Base-by-base conservation (phyloP, 371 early-diverging fungal genomes). In the Mortierella sp. region DNA sequence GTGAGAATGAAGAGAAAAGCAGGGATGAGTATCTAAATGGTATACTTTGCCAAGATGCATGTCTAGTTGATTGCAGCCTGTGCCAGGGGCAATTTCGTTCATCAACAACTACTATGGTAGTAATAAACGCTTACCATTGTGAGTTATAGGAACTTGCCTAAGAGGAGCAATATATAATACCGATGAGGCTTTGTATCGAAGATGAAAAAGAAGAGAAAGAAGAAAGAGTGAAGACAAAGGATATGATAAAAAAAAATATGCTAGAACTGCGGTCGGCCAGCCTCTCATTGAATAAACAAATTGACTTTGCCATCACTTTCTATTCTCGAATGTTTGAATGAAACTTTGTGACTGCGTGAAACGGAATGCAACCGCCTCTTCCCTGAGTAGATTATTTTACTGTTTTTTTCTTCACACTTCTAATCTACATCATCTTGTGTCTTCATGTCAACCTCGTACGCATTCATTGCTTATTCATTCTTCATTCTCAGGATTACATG, bases 401-500 rank as follows among this genome's bases (percentile, higher is more conserved):
- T 12, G 10, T 43, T 4, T 47, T 15, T 31, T 47, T 22, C 40
- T 9, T 32, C 28, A 29, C 57, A 54, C 12, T 26, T 42, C 19
- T 32, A 6, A 32, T 19, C 57, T 8, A 19, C 3, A 13, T 45
- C 45, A 19, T 57, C 31, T 12, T 34, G 12, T 17, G 3, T 55
- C 64, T 5, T 42, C 66, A 66, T 66, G 66, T 57, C 66, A 19
- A 49, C 43, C 17, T 43, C 66, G 66, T 66, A 65, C 29, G 66
- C 56, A 13, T 10, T 19, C 22, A 53, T 12, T 53, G 53, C 15
- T 53, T 23, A 22, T 49, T 34, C 62, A 8, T 6, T 40, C 43
- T 31, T 17, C 57, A 31, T 19, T 45, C 19, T 19, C 13, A 45
- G 19, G 19, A 19, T 13, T 13, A 45, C 19, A 45, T 19, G 19